Evolutionary conservation across 768 basidiomycete genomes (phyloP), one percentile per base, ranked within the genome.

Genomic region (Sporobolomyces roseus): DNA sequence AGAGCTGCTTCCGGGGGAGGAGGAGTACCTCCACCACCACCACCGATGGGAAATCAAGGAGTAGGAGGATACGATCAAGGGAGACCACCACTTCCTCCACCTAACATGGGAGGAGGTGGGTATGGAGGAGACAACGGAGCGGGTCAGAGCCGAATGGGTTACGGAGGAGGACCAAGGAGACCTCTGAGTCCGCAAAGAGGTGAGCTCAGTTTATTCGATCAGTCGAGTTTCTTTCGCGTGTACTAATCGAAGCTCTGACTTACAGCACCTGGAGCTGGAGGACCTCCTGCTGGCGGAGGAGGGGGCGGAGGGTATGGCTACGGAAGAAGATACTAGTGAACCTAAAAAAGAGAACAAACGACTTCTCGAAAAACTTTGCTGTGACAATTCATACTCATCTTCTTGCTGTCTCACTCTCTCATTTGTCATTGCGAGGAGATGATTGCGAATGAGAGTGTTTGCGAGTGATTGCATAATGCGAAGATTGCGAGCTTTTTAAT

Each of bases 181-280:
- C 58, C 58, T 16, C 23, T 60, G n/a, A 60, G 58, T 35, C 58
- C 58, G 33, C 58, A 60, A 48, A 43, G 58, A 60, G 58, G 58
- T 59, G 21, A 46, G 56, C 27, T 55, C 53, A 21, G 17, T 55
- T 21, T n/a, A 19, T 45, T 43, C 55, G 32, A 32, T 8, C 9
- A 8, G 13, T 25, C 23, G 4, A 25, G 9, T 4, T 56, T n/a
- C 14, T 38, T 27, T 43, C 41, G 41, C 41, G n/a, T n/a, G n/a
- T n/a, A n/a, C n/a, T n/a, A n/a, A n/a, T n/a, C n/a, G n/a, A n/a
- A n/a, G n/a, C n/a, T n/a, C n/a, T n/a, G n/a, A n/a, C n/a, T n/a
- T n/a, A n/a, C n/a, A n/a, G n/a, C 38, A 9, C 38, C 38, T 23
- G 45, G 45, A 7, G 45, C 45, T 46, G 12, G 21, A 10, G 45